Evolutionary conservation across 139 green algal species (phyloP), one percentile per base, ranked within the genome.

Genomic region (Microglena sp.): DNA sequence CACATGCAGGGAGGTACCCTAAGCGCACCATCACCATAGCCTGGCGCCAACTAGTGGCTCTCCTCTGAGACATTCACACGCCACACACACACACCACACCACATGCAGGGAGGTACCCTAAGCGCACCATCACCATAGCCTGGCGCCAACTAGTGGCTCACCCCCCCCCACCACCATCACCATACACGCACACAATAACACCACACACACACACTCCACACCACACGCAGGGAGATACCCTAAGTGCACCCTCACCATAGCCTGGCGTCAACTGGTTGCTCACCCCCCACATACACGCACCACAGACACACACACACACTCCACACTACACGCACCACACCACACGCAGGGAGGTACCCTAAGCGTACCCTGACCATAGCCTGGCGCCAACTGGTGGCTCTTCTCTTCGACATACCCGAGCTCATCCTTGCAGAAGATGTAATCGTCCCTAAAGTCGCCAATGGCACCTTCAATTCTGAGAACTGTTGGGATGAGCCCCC

Each of bases 361-460:
- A 80, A 80, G 53, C 73, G 73, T 34, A 53, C 71, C 54, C 64
- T 71, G 30, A 71, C 66, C 4, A 30, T 31, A 4, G 73, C 75
- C 44, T 80, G 73, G 73, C 68, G 73, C 5, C 24, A 60, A 7
- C 68, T 80, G 7, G 35, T 63, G 0, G 59, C 68, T 6, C 30
- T 80, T 53, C 64, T 80, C 40, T 53, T 80, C 26, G 68, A 60
- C 1, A 43, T 73, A 5, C 53, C 64, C 15, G 67, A 80, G 58
- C 73, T 80, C n/a, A 60, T 75, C 21, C 64, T 80, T 2, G 36
- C 60, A 3, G 60, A 73, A 15, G 73, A 80, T 40, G 30, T 64
- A 24, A 44, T 67, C 4, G 18, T 46, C 11, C 58, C 67, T n/a
- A 74, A 74, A 21, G 24, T 64, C 18, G 56, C 56, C 6, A 27